phyloP scores from a whole-genome alignment of 192 early-diverging fungal species.

The Coemansia sp. region DNA sequence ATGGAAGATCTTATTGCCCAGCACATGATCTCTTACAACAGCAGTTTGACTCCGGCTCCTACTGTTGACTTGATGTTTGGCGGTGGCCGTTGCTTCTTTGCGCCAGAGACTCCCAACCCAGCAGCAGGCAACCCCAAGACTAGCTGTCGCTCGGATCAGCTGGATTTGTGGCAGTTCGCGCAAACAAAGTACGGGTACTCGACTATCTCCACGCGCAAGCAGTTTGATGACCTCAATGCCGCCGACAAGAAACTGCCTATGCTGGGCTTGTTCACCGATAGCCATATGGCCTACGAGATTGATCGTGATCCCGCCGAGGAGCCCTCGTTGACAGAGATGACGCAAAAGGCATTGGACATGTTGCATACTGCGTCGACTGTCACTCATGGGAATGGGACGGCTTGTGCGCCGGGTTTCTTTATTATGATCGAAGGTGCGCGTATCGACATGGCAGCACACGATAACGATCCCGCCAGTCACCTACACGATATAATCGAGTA shows the following conservation, averaged over 20 bases:
- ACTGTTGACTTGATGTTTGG: conserved; percentile 61
- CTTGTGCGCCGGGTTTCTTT: conserved; percentile 53
- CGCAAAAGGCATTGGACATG: conserved; percentile 44
- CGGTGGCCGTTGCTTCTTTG: conserved; percentile 58
- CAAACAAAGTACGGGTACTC: conserved; percentile 14
- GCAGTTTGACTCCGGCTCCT: conserved; percentile 10
- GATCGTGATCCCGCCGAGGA: conserved; percentile 48
- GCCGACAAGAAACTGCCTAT: conserved; percentile 38
- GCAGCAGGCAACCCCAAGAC: conserved; percentile 1
- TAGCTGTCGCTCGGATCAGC: conserved; percentile 52
- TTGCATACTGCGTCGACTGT: conserved; percentile 17
- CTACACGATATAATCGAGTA: conserved; percentile 64
- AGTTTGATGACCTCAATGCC: conserved; percentile 27
- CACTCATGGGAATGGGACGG: background rate
- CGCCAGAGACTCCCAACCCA: conserved; percentile 26
- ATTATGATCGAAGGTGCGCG: conserved; percentile 66
- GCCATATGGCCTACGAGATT: conserved; percentile 60
- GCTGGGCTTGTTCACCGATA: conserved; percentile 52
- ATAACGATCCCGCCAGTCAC: conserved; percentile 64
- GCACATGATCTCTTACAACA: conserved; percentile 56
- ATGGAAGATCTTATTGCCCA: conserved; percentile 61
- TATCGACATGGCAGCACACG: conserved; percentile 64
- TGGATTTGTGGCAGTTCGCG: conserved; percentile 43
- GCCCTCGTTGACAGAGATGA: conserved; percentile 62
- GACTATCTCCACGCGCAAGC: conserved; percentile 4